Conservation (phyloP, 2,329 filamentous ascomycete genomes). For the Capronia americana region DNA sequence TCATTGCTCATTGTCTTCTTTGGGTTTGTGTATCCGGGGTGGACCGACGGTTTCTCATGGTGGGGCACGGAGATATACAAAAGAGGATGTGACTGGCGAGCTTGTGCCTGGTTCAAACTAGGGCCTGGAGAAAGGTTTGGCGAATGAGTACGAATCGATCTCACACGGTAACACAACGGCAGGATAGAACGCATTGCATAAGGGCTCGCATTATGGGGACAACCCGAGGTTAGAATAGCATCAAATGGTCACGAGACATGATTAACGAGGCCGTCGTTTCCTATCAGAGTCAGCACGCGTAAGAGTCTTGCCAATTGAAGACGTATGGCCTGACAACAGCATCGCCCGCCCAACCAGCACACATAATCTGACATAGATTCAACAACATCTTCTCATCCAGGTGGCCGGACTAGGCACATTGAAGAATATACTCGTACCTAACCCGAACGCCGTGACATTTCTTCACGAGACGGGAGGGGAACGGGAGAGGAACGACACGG, state of each 20-base stretch:
- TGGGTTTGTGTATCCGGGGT: conserved; percentile 80
- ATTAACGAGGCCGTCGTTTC: background rate
- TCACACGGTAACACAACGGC: background rate
- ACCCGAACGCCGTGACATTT: too few relatives aligned
- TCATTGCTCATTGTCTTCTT: conserved; percentile 86
- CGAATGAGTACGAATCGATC: background rate
- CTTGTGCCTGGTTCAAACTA: conserved; percentile 73
- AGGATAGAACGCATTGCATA: background rate
- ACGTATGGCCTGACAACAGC: too few relatives aligned
- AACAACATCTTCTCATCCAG: background rate
- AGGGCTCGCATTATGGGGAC: background rate
- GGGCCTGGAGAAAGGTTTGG: conserved; percentile 67
- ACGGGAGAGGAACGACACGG: too few relatives aligned
- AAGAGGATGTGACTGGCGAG: conserved; percentile 82
- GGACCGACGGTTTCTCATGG: conserved; percentile 76
- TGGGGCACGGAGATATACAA: conserved; percentile 90
- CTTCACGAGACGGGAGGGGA: background rate
- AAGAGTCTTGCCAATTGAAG: too few relatives aligned
- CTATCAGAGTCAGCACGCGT: too few relatives aligned
- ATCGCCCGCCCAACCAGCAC: too few relatives aligned
- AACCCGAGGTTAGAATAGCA: background rate
- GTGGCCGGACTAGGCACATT: too few relatives aligned
- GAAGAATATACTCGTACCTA: too few relatives aligned
- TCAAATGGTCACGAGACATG: background rate
- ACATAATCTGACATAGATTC: too few relatives aligned